A percentile compares a stretch with the other conserved stretches of the same genome.
These are phyloP conservation scores for Ormosia semicastrata DNA, from an alignment of 306 rosid species.

Conservation along the genomic window DNA sequence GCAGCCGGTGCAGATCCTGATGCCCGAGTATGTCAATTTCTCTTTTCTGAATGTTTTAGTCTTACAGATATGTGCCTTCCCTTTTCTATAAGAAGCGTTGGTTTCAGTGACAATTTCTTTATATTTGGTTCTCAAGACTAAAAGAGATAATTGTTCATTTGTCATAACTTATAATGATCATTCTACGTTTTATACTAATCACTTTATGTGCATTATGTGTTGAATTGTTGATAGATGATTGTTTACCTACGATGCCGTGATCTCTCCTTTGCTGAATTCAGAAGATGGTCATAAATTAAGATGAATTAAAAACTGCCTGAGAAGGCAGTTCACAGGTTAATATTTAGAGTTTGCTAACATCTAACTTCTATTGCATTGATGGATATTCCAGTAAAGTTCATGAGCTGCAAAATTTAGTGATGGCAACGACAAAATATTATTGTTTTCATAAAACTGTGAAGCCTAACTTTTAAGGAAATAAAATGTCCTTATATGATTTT, in stretches of 20 bases:
- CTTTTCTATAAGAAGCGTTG: conserved; percentile 19
- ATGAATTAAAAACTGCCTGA: not conserved
- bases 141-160: not conserved
- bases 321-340: not conserved
- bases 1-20: conserved; percentile 94
- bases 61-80: not conserved
- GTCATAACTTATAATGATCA: not conserved
- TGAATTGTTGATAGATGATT: not conserved
- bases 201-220: not conserved
- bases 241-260: not conserved
- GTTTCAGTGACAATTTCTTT: not conserved
- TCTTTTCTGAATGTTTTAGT: conserved; percentile 17
- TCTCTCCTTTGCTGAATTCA: not conserved
- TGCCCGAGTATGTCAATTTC: conserved; percentile 68
- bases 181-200: not conserved
- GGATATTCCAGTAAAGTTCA: not conserved
- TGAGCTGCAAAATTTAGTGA: conserved; percentile 9
- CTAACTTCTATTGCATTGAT: not conserved
- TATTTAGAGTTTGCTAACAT: not conserved
- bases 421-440: not conserved
- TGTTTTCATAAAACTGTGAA: not conserved
- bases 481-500: conserved; percentile 1
- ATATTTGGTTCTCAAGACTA: not conserved
- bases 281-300: not conserved
- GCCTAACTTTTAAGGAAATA: not conserved